Conservation (phyloP, 1,139 yeast genomes). For the Sugiyamaella paludigena region DNA sequence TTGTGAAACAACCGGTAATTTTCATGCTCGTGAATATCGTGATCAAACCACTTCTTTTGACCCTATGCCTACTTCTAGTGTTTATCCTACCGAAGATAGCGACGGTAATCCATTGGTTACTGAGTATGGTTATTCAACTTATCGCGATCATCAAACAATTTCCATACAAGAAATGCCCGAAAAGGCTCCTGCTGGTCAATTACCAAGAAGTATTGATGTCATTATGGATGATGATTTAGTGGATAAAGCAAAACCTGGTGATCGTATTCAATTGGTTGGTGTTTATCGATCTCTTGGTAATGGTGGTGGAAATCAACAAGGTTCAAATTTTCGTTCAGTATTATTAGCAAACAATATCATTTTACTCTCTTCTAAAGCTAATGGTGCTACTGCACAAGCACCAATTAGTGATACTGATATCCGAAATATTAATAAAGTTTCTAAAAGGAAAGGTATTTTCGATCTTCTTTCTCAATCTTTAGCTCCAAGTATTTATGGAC, state of each 20-base stretch:
- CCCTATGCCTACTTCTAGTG: constrained; percentile 79
- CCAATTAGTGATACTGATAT: constrained; percentile 79
- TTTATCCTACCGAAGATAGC: constrained; percentile 90
- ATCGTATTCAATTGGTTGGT: constrained; percentile 90
- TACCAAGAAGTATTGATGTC: constrained; percentile 90
- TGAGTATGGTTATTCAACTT: constrained; percentile 91
- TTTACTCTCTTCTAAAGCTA: constrained; percentile 75
- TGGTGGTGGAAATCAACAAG: constrained; percentile 52
- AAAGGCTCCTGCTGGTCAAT: constrained; percentile 96
- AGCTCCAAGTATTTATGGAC: constrained; percentile 96
- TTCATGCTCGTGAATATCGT: constrained; percentile 87
- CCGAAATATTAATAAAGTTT: constrained; percentile 74
- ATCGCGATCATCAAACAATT: constrained; percentile 89
- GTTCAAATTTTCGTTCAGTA: constrained; percentile 74
- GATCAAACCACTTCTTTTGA: constrained; percentile 92
- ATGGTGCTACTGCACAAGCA: constrained; percentile 79
- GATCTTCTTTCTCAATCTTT: constrained; percentile 78
- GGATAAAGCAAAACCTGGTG: constrained; percentile 93
- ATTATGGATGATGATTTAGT: constrained; percentile 92
- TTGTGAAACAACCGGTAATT: constrained; percentile 78
- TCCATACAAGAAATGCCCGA: constrained; percentile 98
- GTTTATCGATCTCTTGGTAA: constrained; percentile 91
- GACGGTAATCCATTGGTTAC: constrained; percentile 86
- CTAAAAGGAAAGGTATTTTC: constrained; percentile 63
- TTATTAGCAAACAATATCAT: constrained; percentile 86